Conservation (phyloP, 805 yeast genomes). For the Wickerhamomyces strasburgensis region DNA sequence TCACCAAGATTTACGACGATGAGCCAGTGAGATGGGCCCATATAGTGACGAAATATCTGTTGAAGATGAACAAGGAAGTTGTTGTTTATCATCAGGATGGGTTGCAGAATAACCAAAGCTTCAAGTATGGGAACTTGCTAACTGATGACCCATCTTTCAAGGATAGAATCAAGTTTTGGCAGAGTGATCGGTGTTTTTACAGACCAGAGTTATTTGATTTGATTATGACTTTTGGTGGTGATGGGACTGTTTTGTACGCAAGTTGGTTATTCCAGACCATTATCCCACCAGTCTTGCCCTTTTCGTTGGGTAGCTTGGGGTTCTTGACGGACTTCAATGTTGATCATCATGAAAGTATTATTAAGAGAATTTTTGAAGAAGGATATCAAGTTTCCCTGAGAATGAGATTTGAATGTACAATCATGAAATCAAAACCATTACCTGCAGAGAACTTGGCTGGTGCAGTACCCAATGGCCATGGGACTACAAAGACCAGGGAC, state of each 20-base stretch:
- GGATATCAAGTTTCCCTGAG: slow-evolving; percentile 45
- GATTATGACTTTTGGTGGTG: slow-evolving; percentile 65
- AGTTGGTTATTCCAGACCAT: slow-evolving; percentile 52
- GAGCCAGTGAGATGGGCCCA: slow-evolving; percentile 28
- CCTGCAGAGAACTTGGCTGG: neutral
- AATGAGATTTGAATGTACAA: slow-evolving; percentile 47
- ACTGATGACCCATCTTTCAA: slow-evolving; percentile 5
- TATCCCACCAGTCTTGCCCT: slow-evolving; percentile 64
- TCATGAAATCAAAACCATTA: slow-evolving; percentile 35
- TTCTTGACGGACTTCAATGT: slow-evolving; percentile 54
- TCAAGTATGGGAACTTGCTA: slow-evolving; percentile 9
- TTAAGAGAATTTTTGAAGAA: slow-evolving; percentile 32
- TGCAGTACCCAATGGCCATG: neutral
- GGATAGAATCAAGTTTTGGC: slow-evolving; percentile 22
- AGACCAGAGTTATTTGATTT: slow-evolving; percentile 43
- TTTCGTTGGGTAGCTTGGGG: slow-evolving; percentile 63
- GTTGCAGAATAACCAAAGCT: slow-evolving; percentile 7
- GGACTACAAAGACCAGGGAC: slow-evolving; percentile 7
- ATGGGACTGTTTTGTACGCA: slow-evolving; percentile 64
- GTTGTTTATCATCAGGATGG: slow-evolving; percentile 20
- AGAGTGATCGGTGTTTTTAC: slow-evolving; percentile 20
- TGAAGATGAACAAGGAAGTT: slow-evolving; percentile 16
- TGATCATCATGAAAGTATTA: slow-evolving; percentile 29
- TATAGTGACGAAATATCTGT: slow-evolving; percentile 17
- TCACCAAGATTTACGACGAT: slow-evolving; percentile 28